Evolutionary conservation across 345 rosid species (phyloP), one percentile per base, ranked within the genome.

Genomic region (Citrus glauca): DNA sequence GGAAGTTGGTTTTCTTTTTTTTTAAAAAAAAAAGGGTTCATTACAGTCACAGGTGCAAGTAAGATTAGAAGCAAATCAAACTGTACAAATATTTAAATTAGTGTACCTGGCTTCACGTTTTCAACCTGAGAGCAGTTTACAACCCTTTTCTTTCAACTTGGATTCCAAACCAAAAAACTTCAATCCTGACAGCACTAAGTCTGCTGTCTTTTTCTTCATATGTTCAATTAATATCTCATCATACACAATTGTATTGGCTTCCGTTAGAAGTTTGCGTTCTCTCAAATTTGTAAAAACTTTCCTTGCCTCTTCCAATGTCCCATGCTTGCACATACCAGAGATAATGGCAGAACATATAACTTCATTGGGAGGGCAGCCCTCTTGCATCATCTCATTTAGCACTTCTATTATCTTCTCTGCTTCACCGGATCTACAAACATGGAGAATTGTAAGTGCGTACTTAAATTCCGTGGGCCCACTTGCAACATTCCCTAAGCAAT

Each of bases 161-260:
- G 91, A 90, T 81, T 93, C 98, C n/a, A 95, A 87, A 78, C 97
- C 95, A 62, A 96, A 94, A 82, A 96, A 93, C 81, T 88, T 91
- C 76, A 90, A 57, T 79, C 98, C 97, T 5, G 90, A 85, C 72
- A 89, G 75, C 72, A 92, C 89, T 77, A 93, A 83, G 81, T 90
- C 95, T 37, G 98, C 98, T 35, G 98, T 90, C 83, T 90, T 91
- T 91, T 88, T 90, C 89, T 90, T 86, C 87, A 88, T 89, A 75
- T 92, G 88, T 81, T 93, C 97, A 66, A 92, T 77, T 71, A 94
- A 84, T 75, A 92, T 85, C 74, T 95, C 97, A 59, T 92, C 98
- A 68, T 91, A 92, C 55, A 92, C 84, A n/a, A 94, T 87, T 77
- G 85, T 81, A 65, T 84, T 88, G 56, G 92, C 91, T 80, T 95